Conservation (phyloP, 208 protist species). For the Herpetomonas muscarum region DNA sequence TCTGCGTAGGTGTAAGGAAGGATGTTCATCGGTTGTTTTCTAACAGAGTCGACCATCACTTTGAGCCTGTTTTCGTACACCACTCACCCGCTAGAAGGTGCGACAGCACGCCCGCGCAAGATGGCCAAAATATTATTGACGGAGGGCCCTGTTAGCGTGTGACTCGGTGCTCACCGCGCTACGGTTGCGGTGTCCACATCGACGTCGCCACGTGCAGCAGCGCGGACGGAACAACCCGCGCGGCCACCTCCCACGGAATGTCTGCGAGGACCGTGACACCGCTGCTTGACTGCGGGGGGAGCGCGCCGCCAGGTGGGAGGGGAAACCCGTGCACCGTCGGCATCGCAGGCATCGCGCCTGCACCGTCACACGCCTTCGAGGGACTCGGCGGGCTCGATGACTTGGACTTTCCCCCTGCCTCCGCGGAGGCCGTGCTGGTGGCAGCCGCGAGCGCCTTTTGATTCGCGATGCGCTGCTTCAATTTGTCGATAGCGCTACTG, state of each 20-base stretch:
- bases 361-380: background rate
- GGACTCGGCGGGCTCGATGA: background rate
- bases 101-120: too few relatives aligned
- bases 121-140: too few relatives aligned
- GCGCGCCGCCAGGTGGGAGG: background rate
- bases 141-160: too few relatives aligned
- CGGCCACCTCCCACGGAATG: constrained; percentile 30
- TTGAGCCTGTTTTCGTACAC: too few relatives aligned
- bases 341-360: background rate
- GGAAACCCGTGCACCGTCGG: background rate
- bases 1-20: too few relatives aligned
- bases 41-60: too few relatives aligned
- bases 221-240: constrained; percentile 42
- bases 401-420: background rate
- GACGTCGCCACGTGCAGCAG: constrained; percentile 21
- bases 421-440: constrained; percentile 1
- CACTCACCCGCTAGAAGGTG: too few relatives aligned
- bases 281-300: background rate
- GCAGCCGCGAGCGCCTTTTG: constrained; percentile 21
- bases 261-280: background rate
- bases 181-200: constrained; percentile 17
- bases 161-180: constrained; percentile 2
- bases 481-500: background rate
- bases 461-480: constrained; percentile 24
- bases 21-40: too few relatives aligned